Percentiles rank a stretch among this genome's conserved stretches.
Conservation (phyloP, 2,329 filamentous ascomycete genomes). For the Thielaviopsis punctulata region DNA sequence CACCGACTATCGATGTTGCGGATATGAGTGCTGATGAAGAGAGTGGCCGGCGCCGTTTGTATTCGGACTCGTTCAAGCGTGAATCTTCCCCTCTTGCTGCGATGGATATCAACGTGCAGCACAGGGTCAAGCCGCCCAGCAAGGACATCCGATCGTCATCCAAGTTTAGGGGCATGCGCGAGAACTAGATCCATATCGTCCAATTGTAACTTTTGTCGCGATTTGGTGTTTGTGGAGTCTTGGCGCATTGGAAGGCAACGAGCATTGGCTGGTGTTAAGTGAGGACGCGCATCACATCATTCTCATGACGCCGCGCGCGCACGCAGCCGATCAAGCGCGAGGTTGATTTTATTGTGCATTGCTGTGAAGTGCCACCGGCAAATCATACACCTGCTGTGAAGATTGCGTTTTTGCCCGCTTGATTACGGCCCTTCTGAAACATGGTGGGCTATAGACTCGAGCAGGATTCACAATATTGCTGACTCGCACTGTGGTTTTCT, state of each 20-base stretch:
- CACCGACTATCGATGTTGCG: slow-evolving; percentile 10
- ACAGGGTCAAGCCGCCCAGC: slow-evolving; percentile 1
- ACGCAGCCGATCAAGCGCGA: no score
- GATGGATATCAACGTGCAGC: slow-evolving; percentile 2
- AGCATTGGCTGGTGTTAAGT: background rate
- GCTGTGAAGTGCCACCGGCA: background rate
- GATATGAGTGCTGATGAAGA: slow-evolving; percentile 10
- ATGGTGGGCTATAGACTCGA: background rate
- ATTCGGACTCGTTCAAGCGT: background rate
- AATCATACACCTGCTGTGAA: background rate
- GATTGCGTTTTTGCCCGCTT: background rate
- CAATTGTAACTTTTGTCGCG: background rate
- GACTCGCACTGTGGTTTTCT: background rate
- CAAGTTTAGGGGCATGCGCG: slow-evolving; percentile 2
- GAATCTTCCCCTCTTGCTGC: slow-evolving; percentile 1
- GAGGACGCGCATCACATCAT: background rate
- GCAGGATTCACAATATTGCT: background rate
- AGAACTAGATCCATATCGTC: background rate
- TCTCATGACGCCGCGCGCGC: background rate
- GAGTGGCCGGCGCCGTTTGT: background rate
- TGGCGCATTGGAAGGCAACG: background rate
- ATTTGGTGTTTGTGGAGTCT: background rate
- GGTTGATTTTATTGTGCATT: background rate
- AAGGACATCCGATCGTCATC: slow-evolving; percentile 4
- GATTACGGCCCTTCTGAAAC: slow-evolving; percentile 6